These are phyloP conservation scores for Allium fistulosum DNA, from an alignment of 106 monocot genomes.

Conservation along the genomic window DNA sequence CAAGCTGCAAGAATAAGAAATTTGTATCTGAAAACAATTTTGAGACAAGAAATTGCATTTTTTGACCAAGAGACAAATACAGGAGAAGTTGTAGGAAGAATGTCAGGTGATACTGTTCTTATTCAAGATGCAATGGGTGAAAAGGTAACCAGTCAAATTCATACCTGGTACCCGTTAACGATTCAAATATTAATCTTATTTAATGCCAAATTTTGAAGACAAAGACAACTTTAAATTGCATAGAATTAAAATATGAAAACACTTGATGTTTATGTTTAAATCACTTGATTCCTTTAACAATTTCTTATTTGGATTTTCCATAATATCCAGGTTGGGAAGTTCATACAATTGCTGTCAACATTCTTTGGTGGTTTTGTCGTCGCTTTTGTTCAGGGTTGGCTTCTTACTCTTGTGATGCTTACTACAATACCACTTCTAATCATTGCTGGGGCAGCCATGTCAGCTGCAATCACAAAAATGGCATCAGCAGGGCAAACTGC, in stretches of 20 bases:
- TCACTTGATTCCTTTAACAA: not conserved
- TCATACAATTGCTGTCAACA: slow-evolving; percentile 60
- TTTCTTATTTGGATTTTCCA: slow-evolving; percentile 1
- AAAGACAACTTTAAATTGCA: too few species aligned
- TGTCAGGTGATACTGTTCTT: slow-evolving; percentile 55
- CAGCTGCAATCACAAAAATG: slow-evolving; percentile 40
- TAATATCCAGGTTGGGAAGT: slow-evolving; percentile 43
- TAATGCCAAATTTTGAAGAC: too few species aligned
- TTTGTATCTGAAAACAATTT: slow-evolving; percentile 45
- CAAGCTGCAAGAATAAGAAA: slow-evolving; percentile 54
- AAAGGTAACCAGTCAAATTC: slow-evolving; percentile 27
- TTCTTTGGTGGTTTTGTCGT: slow-evolving; percentile 71
- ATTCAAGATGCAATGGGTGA: slow-evolving; percentile 71
- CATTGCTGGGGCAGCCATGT: slow-evolving; percentile 41
- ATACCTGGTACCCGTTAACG: not conserved
- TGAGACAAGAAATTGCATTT: slow-evolving; percentile 69
- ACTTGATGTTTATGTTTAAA: not conserved
- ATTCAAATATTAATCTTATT: not conserved
- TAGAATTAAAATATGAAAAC: not conserved
- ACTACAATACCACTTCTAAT: slow-evolving; percentile 50
- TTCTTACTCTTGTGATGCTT: slow-evolving; percentile 75
- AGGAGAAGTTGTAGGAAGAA: slow-evolving; percentile 53
- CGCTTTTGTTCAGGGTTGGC: slow-evolving; percentile 75
- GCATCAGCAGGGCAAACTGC: slow-evolving; percentile 46
- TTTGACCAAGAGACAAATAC: slow-evolving; percentile 71